phyloP scores from a whole-genome alignment of 108 stramenopile genomes.

The Fistulifera pelliculosa region DNA sequence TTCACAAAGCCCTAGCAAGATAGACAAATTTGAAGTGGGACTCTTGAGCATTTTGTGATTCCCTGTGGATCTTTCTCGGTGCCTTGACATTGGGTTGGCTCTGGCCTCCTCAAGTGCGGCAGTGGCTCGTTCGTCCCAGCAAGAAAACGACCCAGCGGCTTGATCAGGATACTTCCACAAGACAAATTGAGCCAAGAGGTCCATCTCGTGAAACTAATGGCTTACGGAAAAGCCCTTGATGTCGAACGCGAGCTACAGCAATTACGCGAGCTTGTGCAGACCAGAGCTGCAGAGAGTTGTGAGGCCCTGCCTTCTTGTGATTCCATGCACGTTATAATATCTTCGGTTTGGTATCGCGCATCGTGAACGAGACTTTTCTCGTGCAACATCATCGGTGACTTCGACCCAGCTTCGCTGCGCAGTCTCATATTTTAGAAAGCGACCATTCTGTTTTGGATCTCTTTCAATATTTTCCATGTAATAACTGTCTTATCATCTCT shows the following conservation, averaged over 20 bases:
- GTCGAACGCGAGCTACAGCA: constrained; percentile 1
- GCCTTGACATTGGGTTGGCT: constrained; percentile 43
- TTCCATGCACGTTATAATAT: too few relatives aligned
- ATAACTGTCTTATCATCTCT: too few relatives aligned
- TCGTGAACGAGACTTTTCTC: too few relatives aligned
- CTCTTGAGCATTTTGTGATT: constrained; percentile 30
- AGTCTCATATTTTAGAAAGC: too few relatives aligned
- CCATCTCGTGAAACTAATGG: constrained; percentile 1
- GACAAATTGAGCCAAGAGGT: not conserved
- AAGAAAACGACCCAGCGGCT: not conserved
- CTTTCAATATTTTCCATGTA: too few relatives aligned
- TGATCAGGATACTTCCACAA: not conserved
- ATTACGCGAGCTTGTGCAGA: too few relatives aligned
- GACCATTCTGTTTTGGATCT: too few relatives aligned
- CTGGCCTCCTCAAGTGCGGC: constrained; percentile 72
- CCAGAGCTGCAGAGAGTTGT: too few relatives aligned
- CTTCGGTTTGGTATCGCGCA: too few relatives aligned
- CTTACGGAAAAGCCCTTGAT: constrained; percentile 1
- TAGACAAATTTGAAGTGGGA: not conserved
- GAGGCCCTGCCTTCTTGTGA: too few relatives aligned
- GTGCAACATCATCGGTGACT: too few relatives aligned
- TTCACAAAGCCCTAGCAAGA: not conserved
- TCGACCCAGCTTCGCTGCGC: too few relatives aligned
- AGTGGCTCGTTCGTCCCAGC: constrained; percentile 27
- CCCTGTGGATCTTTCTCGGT: constrained; percentile 68